phyloP scores from a whole-genome alignment of 2,329 filamentous ascomycete species.

The Aspergillus sp. region DNA sequence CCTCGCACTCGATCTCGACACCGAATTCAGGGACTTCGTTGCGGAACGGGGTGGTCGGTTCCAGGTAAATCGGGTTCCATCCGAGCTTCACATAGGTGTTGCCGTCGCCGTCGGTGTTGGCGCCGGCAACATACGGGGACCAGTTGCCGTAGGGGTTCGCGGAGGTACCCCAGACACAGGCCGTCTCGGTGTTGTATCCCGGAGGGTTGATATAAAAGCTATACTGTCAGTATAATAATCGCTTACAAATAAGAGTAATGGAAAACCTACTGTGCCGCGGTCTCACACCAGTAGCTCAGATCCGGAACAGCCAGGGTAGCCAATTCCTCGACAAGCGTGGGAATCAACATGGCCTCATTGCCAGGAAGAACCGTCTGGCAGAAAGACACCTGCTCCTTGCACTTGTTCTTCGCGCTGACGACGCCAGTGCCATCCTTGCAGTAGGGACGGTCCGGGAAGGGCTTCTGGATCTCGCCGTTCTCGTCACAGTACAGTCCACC shows the following conservation, averaged over 20 bases:
- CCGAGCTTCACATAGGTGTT: constrained; percentile 73
- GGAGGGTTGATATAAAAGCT: constrained; percentile 79
- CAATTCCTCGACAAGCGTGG: constrained; percentile 63
- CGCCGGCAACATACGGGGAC: constrained; percentile 74
- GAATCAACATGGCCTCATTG: constrained; percentile 80
- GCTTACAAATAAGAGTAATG: too few relatives aligned
- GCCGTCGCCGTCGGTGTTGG: constrained; percentile 67
- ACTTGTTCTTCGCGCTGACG: constrained; percentile 67
- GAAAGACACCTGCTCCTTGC: constrained; percentile 63
- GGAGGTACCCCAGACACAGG: constrained; percentile 71
- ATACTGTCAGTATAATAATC: constrained; percentile 11
- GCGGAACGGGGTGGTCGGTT: constrained; percentile 54
- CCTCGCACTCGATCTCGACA: constrained; percentile 68
- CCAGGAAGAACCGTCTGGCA: constrained; percentile 79
- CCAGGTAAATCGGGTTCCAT: constrained; percentile 73
- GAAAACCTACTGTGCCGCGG: constrained; percentile 69
- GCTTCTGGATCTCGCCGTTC: constrained; percentile 66
- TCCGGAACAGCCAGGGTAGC: constrained; percentile 71
- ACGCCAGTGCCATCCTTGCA: constrained; percentile 69
- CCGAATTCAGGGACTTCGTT: constrained; percentile 65
- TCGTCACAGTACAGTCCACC: constrained; percentile 73
- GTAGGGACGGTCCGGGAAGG: constrained; percentile 67
- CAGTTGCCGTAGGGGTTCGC: constrained; percentile 70
- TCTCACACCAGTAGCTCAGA: constrained; percentile 68
- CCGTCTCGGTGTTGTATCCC: constrained; percentile 60